Percentiles rank a stretch among this genome's conserved stretches.
phyloP scores from a whole-genome alignment of 768 basidiomycete genomes.

The Mycena latifolia region DNA sequence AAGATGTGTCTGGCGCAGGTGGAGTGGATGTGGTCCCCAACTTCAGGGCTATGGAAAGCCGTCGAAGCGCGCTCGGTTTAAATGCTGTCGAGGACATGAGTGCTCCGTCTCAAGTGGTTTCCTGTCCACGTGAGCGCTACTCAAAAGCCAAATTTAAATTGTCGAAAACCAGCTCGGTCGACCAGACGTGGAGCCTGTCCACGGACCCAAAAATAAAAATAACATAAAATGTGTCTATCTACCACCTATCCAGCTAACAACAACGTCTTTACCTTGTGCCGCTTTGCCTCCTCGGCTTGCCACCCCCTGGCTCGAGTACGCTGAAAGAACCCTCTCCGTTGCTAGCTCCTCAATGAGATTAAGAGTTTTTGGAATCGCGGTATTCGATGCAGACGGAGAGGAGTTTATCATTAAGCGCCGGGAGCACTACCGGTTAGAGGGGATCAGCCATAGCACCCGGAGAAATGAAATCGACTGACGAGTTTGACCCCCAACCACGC shows the following conservation, averaged over 20 bases:
- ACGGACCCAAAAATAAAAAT: background rate
- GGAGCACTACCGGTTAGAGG: conserved; percentile 61
- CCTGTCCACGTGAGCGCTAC: conserved; percentile 34
- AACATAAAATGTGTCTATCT: conserved; percentile 1
- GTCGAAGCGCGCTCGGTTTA: conserved; percentile 38
- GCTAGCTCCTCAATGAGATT: conserved; percentile 77
- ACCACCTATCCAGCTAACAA: conserved; percentile 40
- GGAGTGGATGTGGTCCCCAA: conserved; percentile 41
- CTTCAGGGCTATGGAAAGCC: conserved; percentile 52
- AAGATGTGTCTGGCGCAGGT: conserved; percentile 22
- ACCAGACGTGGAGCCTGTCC: background rate
- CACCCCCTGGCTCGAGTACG: conserved; percentile 62
- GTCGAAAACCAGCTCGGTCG: no score
- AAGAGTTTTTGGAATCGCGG: conserved; percentile 67
- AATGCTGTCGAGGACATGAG: conserved; percentile 6
- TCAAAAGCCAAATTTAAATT: no score
- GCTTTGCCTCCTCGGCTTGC: conserved; percentile 42
- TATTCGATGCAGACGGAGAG: conserved; percentile 67
- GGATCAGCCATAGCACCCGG: background rate
- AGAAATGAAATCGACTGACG: conserved; percentile 51
- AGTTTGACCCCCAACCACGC: conserved; percentile 90
- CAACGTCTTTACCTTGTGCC: conserved; percentile 56
- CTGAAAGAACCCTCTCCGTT: conserved; percentile 74
- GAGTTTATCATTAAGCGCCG: conserved; percentile 62
- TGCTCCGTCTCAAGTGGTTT: no score